A percentile compares a stretch with the other conserved stretches of the same genome.
Conservation (phyloP, 2,329 filamentous ascomycete genomes). For the Nemania sp. region DNA sequence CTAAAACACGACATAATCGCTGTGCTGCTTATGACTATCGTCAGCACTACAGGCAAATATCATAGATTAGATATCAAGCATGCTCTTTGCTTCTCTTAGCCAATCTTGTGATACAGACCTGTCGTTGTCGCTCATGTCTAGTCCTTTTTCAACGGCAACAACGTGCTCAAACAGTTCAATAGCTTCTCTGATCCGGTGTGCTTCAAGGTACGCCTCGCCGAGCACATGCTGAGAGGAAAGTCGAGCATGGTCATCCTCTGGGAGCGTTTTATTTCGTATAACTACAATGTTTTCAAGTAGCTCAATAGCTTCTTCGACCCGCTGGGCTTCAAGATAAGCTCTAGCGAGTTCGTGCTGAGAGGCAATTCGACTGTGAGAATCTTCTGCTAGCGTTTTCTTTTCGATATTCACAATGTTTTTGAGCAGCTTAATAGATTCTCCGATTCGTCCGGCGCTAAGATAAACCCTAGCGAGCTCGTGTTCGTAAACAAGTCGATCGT, state of each 20-base stretch:
- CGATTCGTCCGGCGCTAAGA: not conserved
- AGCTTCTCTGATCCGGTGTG: not conserved
- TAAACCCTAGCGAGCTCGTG: conserved; percentile 1
- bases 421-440: not conserved
- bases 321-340: not conserved
- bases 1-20: no score
- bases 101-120: not conserved
- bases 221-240: not conserved
- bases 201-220: not conserved
- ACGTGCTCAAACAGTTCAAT: not conserved
- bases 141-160: not conserved
- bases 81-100: not conserved
- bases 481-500: not conserved
- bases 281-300: conserved; percentile 4
- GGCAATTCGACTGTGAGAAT: not conserved
- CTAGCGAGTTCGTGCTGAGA: conserved; percentile 1
- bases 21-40: no score
- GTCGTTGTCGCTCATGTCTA: conserved; percentile 2
- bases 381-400: not conserved
- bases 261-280: not conserved
- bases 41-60: no score
- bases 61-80: no score
- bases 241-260: not conserved
- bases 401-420: not conserved
- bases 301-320: not conserved